These are phyloP conservation scores for Hypoxylon sp. DNA, from an alignment of 2,329 filamentous ascomycete species.

Conservation along the genomic window DNA sequence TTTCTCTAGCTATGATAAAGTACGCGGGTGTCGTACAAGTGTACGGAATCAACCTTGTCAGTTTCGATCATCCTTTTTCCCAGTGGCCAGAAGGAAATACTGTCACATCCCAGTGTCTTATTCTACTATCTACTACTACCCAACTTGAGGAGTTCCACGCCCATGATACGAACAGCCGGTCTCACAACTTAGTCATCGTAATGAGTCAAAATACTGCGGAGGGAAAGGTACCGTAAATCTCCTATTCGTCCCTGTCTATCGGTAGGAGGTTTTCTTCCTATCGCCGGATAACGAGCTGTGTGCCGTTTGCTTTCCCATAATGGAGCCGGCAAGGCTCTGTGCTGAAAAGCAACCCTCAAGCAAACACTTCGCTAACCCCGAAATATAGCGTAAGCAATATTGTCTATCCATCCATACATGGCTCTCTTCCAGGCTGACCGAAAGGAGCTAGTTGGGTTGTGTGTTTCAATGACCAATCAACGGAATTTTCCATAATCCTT, in stretches of 20 bases:
- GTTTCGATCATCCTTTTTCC: not conserved
- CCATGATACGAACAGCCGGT: not conserved
- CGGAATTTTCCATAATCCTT: constrained; percentile 13
- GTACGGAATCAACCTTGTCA: not conserved
- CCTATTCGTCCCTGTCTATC: not conserved
- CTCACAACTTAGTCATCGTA: not conserved
- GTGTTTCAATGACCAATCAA: constrained; percentile 24
- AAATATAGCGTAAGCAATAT: constrained; percentile 21
- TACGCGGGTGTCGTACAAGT: not conserved
- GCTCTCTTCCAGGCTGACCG: constrained; percentile 3
- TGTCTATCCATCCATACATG: constrained; percentile 6
- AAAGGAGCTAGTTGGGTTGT: constrained; percentile 17
- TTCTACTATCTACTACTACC: not conserved
- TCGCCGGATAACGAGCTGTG: constrained; percentile 7
- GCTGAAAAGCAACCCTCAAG: constrained; percentile 17
- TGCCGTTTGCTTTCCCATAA: constrained; percentile 10
- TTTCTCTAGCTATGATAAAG: not conserved
- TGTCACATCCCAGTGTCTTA: not conserved
- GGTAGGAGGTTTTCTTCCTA: constrained; percentile 8
- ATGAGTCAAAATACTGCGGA: not conserved
- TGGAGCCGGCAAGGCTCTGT: constrained; percentile 9
- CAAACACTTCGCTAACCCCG: constrained; percentile 31
- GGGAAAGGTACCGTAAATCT: not conserved
- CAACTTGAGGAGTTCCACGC: not conserved
- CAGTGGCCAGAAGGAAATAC: not conserved